These are phyloP conservation scores for Backusella sp. DNA, from an alignment of 192 early-diverging fungal genomes.

Conservation along the genomic window DNA sequence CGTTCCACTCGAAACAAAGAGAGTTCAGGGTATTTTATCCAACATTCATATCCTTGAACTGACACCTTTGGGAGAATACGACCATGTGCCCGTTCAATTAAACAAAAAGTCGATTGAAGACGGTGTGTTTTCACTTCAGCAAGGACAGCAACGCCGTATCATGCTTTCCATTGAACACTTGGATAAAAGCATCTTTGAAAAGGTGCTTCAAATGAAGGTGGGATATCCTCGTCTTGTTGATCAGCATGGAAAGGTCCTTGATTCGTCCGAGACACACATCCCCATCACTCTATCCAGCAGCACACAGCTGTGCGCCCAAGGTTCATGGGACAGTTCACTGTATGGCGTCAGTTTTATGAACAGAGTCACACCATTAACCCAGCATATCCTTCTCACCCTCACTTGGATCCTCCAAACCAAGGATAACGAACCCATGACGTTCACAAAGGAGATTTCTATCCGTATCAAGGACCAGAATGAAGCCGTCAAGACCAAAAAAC, in stretches of 20 bases:
- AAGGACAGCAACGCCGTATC: conserved; percentile 77
- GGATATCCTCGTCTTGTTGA: conserved; percentile 51
- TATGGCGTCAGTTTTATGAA: conserved; percentile 65
- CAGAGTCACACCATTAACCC: conserved; percentile 49
- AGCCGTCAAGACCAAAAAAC: neutral
- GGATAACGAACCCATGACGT: conserved; percentile 42
- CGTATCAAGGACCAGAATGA: conserved; percentile 49
- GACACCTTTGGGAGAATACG: conserved; percentile 60
- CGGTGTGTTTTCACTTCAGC: conserved; percentile 60
- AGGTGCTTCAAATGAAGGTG: conserved; percentile 41
- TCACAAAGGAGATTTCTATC: conserved; percentile 57
- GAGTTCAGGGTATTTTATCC: conserved; percentile 57
- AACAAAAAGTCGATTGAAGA: conserved; percentile 24
- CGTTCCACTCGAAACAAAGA: neutral
- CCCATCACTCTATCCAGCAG: conserved; percentile 41
- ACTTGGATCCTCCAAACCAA: conserved; percentile 53
- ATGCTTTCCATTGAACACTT: conserved; percentile 61
- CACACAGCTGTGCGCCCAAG: conserved; percentile 40
- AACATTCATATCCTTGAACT: conserved; percentile 69
- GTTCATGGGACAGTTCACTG: conserved; percentile 79
- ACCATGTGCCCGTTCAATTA: conserved; percentile 51
- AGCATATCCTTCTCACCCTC: conserved; percentile 54
- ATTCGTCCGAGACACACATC: conserved; percentile 37
- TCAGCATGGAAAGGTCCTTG: conserved; percentile 46
- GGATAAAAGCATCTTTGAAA: conserved; percentile 53